A percentile compares a stretch with the other conserved stretches of the same genome.
These are phyloP conservation scores for Starmerella roubikii DNA, from an alignment of 805 yeast species.

Conservation along the genomic window DNA sequence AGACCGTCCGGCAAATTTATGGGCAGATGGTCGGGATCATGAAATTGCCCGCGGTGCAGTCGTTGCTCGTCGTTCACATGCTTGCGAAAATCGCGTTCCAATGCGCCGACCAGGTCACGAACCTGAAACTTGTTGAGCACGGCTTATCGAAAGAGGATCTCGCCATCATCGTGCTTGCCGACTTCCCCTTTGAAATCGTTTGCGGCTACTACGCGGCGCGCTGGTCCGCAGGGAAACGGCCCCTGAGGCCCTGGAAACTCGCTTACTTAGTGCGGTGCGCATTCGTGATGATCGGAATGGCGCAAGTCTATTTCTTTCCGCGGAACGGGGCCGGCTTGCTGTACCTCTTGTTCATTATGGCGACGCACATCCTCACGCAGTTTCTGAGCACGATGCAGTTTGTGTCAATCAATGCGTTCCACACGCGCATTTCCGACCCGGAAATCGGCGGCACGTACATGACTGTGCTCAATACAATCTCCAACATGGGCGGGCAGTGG, in stretches of 20 bases:
- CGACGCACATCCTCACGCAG: conserved; percentile 73
- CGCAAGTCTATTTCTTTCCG: conserved; percentile 64
- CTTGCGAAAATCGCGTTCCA: conserved; percentile 85
- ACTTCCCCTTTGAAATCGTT: conserved; percentile 88
- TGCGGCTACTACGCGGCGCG: conserved; percentile 94
- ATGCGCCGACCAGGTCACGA: conserved; percentile 92
- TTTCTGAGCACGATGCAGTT: conserved; percentile 93
- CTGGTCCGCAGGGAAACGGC: conserved; percentile 63
- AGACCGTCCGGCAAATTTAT: conserved; percentile 22
- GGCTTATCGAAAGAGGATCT: conserved; percentile 90
- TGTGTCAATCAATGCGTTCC: conserved; percentile 88
- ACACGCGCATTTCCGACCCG: conserved; percentile 91
- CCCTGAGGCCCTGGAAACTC: conserved; percentile 77
- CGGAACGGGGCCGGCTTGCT: conserved; percentile 33
- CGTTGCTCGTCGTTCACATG: conserved; percentile 59
- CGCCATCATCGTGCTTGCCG: conserved; percentile 81
- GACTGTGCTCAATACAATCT: conserved; percentile 86
- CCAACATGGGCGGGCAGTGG: conserved; percentile 97
- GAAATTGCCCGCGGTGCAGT: conserved; percentile 48
- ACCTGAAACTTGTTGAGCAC: conserved; percentile 74
- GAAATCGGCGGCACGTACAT: conserved; percentile 93
- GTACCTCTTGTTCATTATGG: conserved; percentile 58
- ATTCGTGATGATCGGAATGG: conserved; percentile 65
- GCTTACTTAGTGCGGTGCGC: conserved; percentile 71
- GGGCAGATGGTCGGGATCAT: conserved; percentile 30